Conservation (phyloP, 345 rosid species). For the Hypericum perforatum region DNA sequence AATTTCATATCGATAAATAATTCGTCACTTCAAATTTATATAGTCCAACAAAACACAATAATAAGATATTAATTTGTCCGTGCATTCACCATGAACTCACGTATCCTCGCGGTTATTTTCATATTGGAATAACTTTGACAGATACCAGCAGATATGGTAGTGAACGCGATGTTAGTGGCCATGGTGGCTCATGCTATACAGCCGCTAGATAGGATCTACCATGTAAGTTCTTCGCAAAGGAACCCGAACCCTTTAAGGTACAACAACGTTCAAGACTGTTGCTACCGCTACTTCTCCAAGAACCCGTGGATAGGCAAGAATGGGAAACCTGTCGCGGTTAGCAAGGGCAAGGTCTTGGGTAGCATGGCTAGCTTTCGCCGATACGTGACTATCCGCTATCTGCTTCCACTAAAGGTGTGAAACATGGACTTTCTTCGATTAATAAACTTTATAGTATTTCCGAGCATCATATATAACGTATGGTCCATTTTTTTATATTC, state of each 20-base stretch:
- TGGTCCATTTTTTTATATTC: background rate
- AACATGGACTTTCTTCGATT: background rate
- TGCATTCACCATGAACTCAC: too few species aligned
- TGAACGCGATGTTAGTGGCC: slow-evolving; percentile 30
- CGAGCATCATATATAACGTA: too few species aligned
- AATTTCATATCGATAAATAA: background rate
- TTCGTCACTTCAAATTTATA: background rate
- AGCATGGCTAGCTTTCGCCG: background rate
- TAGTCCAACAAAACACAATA: background rate
- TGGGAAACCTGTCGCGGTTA: slow-evolving; percentile 6
- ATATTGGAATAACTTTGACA: too few species aligned
- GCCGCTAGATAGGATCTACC: slow-evolving; percentile 9
- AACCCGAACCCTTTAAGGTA: slow-evolving; percentile 15
- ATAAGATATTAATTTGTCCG: background rate
- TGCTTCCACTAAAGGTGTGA: slow-evolving; percentile 12
- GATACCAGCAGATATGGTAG: slow-evolving; percentile 42
- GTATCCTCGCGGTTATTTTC: too few species aligned
- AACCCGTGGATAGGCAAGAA: slow-evolving; percentile 7
- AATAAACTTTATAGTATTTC: too few species aligned
- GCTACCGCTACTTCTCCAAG: background rate
- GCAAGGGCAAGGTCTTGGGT: background rate
- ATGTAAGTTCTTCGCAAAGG: background rate
- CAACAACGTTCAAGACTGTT: background rate
- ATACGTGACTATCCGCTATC: slow-evolving; percentile 4
- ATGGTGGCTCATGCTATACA: slow-evolving; percentile 25